Conservation (phyloP, 176 grass and related monocot genomes). For the Puccinellia tenuiflora region DNA sequence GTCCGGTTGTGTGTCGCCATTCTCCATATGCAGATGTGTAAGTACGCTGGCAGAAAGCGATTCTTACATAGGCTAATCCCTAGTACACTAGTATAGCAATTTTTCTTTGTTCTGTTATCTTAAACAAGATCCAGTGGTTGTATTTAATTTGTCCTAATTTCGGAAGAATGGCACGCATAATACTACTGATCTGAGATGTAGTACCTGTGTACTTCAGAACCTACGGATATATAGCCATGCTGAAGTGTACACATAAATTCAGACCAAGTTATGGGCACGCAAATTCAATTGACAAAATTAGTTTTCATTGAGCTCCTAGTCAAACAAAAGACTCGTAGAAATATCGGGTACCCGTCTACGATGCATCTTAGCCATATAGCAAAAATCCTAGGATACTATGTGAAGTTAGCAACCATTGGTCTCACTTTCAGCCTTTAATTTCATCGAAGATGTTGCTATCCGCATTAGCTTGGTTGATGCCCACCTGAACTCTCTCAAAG, state of each 20-base stretch:
- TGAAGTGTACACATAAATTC: not conserved
- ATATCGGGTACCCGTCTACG: not conserved
- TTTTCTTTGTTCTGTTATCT: not conserved
- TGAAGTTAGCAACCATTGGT: not conserved
- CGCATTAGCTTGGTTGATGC: conserved; percentile 7
- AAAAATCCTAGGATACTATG: conserved; percentile 7
- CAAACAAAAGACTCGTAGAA: not conserved
- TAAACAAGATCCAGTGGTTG: conserved; percentile 40
- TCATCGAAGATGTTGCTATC: not conserved
- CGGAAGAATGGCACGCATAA: not conserved
- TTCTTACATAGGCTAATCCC: conserved; percentile 11
- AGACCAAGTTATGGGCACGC: not conserved
- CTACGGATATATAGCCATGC: not conserved
- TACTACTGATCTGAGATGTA: not conserved
- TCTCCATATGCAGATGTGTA: conserved; percentile 17
- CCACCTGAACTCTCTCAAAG: conserved; percentile 12
- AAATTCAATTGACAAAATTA: not conserved
- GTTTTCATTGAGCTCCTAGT: conserved; percentile 1
- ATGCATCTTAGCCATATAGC: not conserved
- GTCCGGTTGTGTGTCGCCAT: conserved; percentile 10
- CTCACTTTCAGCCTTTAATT: conserved; percentile 29
- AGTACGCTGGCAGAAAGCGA: conserved; percentile 31
- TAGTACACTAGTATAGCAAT: not conserved
- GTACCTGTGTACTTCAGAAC: not conserved
- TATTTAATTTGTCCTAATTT: not conserved